Conservation (phyloP, 1,284 basidiomycete species). For the Naganishia cerealis region DNA sequence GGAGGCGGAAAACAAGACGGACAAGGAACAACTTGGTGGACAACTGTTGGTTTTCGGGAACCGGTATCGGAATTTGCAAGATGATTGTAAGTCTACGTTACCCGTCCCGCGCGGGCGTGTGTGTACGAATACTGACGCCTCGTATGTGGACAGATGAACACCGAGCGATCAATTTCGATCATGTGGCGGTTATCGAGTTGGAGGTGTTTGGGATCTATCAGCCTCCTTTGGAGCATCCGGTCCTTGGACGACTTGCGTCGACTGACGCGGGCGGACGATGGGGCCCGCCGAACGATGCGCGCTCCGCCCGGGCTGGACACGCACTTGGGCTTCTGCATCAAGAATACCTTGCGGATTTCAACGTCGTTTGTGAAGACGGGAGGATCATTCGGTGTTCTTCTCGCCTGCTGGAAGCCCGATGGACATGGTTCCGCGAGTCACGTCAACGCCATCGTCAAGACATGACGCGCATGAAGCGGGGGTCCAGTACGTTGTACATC, state of each 20-base stretch:
- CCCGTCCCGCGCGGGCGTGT: background rate
- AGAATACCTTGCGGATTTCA: conserved; percentile 75
- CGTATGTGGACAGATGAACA: conserved; percentile 61
- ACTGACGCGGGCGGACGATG: background rate
- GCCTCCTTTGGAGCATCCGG: conserved; percentile 61
- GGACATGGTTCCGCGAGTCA: conserved; percentile 89
- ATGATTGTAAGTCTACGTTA: conserved; percentile 61
- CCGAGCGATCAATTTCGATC: conserved; percentile 83
- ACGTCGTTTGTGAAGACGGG: conserved; percentile 86
- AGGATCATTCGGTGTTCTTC: conserved; percentile 77
- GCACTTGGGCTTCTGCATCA: conserved; percentile 65
- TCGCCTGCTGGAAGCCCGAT: conserved; percentile 76
- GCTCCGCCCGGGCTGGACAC: conserved; percentile 45
- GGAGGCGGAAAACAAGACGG: background rate
- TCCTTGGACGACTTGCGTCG: background rate
- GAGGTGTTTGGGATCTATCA: conserved; percentile 92
- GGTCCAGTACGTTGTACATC: conserved; percentile 66
- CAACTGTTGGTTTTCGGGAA: conserved; percentile 87
- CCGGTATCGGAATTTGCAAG: conserved; percentile 76
- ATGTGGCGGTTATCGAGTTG: conserved; percentile 83
- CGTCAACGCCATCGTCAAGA: conserved; percentile 30
- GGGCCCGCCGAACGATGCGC: background rate
- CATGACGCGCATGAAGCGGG: conserved; percentile 34
- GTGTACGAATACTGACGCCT: background rate
- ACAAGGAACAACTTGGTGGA: conserved; percentile 57